Conservation (phyloP, 2,329 filamentous ascomycete species). For the Stachybotrys chartarum region DNA sequence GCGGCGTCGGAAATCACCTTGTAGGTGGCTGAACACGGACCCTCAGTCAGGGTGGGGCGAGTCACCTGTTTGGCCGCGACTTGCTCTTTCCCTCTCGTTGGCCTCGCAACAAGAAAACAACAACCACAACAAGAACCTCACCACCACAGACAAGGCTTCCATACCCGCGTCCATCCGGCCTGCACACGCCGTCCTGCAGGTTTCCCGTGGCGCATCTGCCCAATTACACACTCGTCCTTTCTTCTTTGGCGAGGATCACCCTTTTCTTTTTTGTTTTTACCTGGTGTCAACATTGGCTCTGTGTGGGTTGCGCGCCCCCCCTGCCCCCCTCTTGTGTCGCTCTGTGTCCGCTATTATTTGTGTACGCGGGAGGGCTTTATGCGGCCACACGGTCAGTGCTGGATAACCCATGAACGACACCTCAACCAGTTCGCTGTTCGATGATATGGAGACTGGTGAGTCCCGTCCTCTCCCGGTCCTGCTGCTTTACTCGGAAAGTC, state of each 20-base stretch:
- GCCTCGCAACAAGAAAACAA: slow-evolving; percentile 37
- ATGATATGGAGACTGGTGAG: not conserved
- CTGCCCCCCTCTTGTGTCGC: not conserved
- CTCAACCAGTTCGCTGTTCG: not conserved
- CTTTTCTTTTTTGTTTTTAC: slow-evolving; percentile 6
- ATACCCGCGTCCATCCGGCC: slow-evolving; percentile 16
- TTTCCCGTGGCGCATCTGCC: slow-evolving; percentile 8
- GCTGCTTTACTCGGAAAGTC: slow-evolving; percentile 1
- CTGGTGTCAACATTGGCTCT: not conserved
- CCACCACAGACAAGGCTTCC: slow-evolving; percentile 7
- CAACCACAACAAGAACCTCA: slow-evolving; percentile 26
- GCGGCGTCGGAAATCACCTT: not conserved
- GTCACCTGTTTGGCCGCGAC: slow-evolving; percentile 7
- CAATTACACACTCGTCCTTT: not conserved
- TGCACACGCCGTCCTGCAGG: slow-evolving; percentile 9
- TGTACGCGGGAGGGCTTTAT: not conserved
- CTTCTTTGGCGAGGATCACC: slow-evolving; percentile 1
- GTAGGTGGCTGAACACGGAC: not conserved
- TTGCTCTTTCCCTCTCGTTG: slow-evolving; percentile 29
- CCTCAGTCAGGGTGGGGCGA: not conserved
- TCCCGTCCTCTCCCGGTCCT: not conserved
- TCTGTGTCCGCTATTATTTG: not conserved
- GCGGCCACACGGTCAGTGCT: not conserved
- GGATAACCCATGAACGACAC: not conserved
- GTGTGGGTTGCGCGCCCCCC: not conserved